Conservation (phyloP, 805 yeast genomes). For the Schizosaccharomyces japonicus region DNA sequence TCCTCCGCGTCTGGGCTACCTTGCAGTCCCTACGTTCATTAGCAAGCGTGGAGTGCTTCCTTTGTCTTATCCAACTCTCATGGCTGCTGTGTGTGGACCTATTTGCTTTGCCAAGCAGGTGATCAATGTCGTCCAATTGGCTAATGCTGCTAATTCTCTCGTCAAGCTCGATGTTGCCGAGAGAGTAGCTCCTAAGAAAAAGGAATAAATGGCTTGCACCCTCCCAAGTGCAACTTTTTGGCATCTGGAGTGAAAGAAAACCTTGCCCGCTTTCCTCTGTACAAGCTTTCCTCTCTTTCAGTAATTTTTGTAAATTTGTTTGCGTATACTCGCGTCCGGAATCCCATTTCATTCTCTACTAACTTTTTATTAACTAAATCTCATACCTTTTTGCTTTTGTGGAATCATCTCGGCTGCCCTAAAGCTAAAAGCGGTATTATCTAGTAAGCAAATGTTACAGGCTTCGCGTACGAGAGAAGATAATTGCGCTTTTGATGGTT, state of each 20-base stretch:
- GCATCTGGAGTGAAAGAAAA: too few relatives aligned
- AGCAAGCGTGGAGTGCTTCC: conserved; percentile 12
- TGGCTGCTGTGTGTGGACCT: conserved; percentile 46
- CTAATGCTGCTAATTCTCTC: conserved; percentile 57
- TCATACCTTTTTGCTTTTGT: too few relatives aligned
- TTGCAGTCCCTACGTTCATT: conserved; percentile 7
- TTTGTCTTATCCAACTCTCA: conserved; percentile 35
- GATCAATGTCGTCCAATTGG: conserved; percentile 70
- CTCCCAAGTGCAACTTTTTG: too few relatives aligned
- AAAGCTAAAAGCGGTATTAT: too few relatives aligned
- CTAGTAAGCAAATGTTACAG: too few relatives aligned
- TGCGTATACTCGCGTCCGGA: too few relatives aligned
- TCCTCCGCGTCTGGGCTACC: conserved; percentile 20
- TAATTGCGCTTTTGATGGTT: too few relatives aligned
- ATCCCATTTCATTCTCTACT: too few relatives aligned
- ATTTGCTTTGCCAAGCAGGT: conserved; percentile 76
- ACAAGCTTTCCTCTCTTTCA: background rate
- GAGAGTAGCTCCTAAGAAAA: conserved; percentile 13
- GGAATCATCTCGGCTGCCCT: too few relatives aligned
- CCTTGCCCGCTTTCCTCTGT: too few relatives aligned
- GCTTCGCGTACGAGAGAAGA: too few relatives aligned
- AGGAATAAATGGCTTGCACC: background rate
- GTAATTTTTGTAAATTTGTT: background rate
- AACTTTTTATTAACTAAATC: too few relatives aligned
- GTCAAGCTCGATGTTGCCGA: conserved; percentile 54